Evolutionary conservation across 768 basidiomycete species (phyloP), one percentile per base, ranked within the genome.

Genomic region (Candolleomyces eurysporus): DNA sequence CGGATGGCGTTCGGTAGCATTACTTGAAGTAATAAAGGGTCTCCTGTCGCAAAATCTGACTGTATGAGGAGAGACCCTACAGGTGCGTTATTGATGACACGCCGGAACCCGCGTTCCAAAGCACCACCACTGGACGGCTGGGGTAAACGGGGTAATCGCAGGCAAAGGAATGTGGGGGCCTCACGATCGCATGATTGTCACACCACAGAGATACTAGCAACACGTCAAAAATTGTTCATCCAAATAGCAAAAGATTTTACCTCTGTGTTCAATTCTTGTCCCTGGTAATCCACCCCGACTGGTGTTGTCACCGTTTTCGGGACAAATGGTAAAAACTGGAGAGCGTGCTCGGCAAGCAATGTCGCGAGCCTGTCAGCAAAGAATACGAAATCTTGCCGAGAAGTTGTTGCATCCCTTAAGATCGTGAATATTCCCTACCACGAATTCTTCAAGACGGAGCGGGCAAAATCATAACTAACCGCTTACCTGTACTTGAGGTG

Each of bases 21-120:
- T 58, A 84, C 82, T 68, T 96, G 91, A 56, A 97, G 82, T 30
- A 98, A 79, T 9, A 96, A 73, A 0, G 96, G 95, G 69, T 99
- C 97, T 30, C 94, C 94, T 4, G 90, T 88, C 66, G 78, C 81
- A 3, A 83, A 81, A 65, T 97, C 92, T 0, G 92, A 90, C 72
- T 98, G 96, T 45, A 99, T 90, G 42, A 99, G 81, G 48, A 98
- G 78, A 0, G 93, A 93, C 31, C 97, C 96, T 22, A 98, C 79
- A 0, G 90, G 85, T 1, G 91, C 91, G 65, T 97, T 89, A 56
- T 89, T 87, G 58, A 97, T 84, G 17, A 96, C 94, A 13, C 95
- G 80, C 49, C 87, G 83, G n/a, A 99, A 87, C 17, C 96, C 97
- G 50, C 89, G 87, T 73, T 96, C 93, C 21, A 99, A 82, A 2